Percentiles rank a stretch among this genome's conserved stretches.
Evolutionary conservation across 345 rosid genomes (phyloP).

Genomic region (Syzygium oleosum): DNA sequence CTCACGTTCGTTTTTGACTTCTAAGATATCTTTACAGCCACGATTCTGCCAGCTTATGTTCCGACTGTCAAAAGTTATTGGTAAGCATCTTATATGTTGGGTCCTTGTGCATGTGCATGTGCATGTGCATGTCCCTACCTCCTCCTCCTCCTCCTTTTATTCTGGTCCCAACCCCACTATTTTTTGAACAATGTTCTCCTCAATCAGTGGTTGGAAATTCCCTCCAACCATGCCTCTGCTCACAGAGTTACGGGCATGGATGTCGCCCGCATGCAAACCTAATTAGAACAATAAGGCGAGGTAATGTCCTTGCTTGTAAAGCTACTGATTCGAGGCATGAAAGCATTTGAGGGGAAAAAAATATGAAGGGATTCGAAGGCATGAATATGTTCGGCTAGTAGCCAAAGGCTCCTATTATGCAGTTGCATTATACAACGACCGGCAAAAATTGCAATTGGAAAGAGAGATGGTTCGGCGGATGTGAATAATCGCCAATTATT

Average conservation of each 20-base stretch:
- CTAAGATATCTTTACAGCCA: background rate
- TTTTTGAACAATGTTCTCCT: background rate
- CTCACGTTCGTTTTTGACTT: background rate
- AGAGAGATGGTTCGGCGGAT: too few relatives aligned
- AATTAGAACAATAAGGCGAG: background rate
- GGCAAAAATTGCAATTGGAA: background rate
- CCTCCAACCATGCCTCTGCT: background rate
- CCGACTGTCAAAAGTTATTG: background rate
- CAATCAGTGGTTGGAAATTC: background rate
- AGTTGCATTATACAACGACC: background rate
- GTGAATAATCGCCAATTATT: too few relatives aligned
- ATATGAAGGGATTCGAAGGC: background rate
- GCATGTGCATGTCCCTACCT: background rate
- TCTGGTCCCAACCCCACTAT: background rate
- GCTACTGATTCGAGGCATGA: background rate
- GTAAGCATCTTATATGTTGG: background rate
- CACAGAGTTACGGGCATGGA: background rate
- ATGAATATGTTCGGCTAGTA: background rate
- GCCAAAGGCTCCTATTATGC: background rate
- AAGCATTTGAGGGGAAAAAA: too few relatives aligned
- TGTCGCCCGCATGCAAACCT: background rate
- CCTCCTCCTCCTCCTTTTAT: background rate
- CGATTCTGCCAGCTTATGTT: background rate
- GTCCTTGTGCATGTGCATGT: background rate
- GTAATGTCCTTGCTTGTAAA: background rate